Percentiles rank a stretch among this genome's conserved stretches.
Evolutionary conservation across 140 eudicot species (phyloP).

Genomic region (Ambrosia hybrid): DNA sequence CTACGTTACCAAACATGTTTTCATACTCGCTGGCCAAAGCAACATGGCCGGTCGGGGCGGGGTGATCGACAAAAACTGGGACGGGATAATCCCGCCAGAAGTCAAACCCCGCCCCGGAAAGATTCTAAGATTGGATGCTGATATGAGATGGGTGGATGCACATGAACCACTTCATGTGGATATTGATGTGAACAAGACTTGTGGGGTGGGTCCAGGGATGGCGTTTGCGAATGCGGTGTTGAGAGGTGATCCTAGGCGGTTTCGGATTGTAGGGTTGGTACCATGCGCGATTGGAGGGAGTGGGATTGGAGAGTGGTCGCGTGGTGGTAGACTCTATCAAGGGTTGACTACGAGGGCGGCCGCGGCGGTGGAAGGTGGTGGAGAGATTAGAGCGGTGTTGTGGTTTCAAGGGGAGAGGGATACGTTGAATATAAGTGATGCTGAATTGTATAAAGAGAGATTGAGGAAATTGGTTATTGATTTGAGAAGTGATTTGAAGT

Average conservation of each 20-base stretch:
- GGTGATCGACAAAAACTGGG: constrained; percentile 42
- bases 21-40: constrained; percentile 57
- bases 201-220: constrained; percentile 61
- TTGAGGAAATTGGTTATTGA: constrained; percentile 17
- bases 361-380: constrained; percentile 33
- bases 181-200: constrained; percentile 40
- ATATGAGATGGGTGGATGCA: constrained; percentile 38
- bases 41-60: constrained; percentile 69
- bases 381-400: constrained; percentile 36
- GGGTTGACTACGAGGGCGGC: constrained; percentile 30
- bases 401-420: constrained; percentile 64
- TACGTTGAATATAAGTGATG: constrained; percentile 31
- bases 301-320: constrained; percentile 42
- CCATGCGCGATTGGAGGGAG: constrained; percentile 54
- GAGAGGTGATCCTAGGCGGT: constrained; percentile 21
- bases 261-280: constrained; percentile 39
- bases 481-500: constrained; percentile 35
- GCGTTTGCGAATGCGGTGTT: constrained; percentile 47
- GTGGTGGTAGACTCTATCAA: constrained; percentile 29
- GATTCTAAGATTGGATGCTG: constrained; percentile 29
- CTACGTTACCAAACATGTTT: constrained; percentile 25
- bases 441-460: constrained; percentile 29
- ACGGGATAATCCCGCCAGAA: constrained; percentile 40
- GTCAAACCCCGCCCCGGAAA: constrained; percentile 13
- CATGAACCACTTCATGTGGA: constrained; percentile 48